Base-by-base conservation (phyloP, 176 grass and related monocot genomes). In the Bromus sterilis region DNA sequence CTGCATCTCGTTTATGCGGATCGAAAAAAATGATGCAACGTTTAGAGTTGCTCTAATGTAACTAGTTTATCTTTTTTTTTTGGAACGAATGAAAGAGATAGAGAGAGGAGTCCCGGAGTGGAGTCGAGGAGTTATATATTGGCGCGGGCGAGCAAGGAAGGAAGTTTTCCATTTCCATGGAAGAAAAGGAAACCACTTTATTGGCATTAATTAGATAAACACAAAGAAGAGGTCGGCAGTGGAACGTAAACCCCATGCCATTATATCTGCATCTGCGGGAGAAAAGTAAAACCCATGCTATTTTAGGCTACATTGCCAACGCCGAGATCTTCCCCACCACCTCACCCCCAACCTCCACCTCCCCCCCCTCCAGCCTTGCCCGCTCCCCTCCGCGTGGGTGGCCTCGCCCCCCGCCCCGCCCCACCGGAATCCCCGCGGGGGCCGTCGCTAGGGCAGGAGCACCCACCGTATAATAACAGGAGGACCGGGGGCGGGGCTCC, bases 231-330 rank as follows among this genome's bases (percentile, higher is more conserved):
- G 7, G 6, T 20, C 16, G 29, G 60, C 60, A 32, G 60, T 63
- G 60, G 60, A 67, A 13, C 65, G 65, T 67, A 66, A 66, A 66
- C 9, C 62, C 62, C 32, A 66, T 35, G 16, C n/a, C n/a, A n/a
- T n/a, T n/a, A n/a, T n/a, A n/a, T n/a, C n/a, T n/a, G n/a, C n/a
- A n/a, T n/a, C n/a, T n/a, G n/a, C n/a, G n/a, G n/a, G n/a, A 37
- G 68, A 71, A 0, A 37, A 71, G 57, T 37, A 44, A 73, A 64
- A 5, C 10, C 34, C 74, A 41, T 88, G 15, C 67, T 83, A 88
- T 83, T 83, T 83, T 53, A 83, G 75, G 80, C 44, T 64, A 68
- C 44, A 30, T 21, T 64, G 56, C 75, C 80, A 74, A 78, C 41
- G 56, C 75, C 66, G 36, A 75, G 75, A 88, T 88, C 80, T 58